Evolutionary conservation across 768 basidiomycete genomes (phyloP), one percentile per base, ranked within the genome.

Genomic region (Dacryopinax spathularia): DNA sequence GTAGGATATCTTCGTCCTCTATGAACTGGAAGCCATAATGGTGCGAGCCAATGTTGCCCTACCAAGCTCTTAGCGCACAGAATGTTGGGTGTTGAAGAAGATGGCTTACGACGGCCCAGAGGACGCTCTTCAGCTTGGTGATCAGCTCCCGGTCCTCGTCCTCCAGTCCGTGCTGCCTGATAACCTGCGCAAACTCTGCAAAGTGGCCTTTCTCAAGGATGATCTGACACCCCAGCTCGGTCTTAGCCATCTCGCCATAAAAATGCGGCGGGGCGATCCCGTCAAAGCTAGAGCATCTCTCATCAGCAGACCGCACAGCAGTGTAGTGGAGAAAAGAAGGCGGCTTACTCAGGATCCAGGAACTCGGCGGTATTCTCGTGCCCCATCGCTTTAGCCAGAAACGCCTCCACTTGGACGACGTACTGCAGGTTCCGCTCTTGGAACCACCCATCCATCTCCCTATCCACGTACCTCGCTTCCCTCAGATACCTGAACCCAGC

Each of bases 161-260:
- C 73, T 97, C 95, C 60, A 87, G 79, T 20, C 86, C 87, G 72
- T 98, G 92, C 64, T 85, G 82, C 25, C 90, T 82, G 61, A 98
- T 89, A 69, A 95, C 89, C 64, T 90, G 85, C 0, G 91, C 86
- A 70, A 97, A 97, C 66, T 95, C 91, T 4, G 81, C 71, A 69
- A 98, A 93, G 71, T 98, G 91, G 0, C 90, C 90, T 68, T 88
- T 92, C 64, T 94, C 92, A 64, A 86, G 84, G 37, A 99, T 76
- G 10, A 93, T 85, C 70, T 89, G 88, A 73, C 93, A 95, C 0
- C 96, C 96, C 60, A 94, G 85, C 63, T 89, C 88, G 2, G 96
- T 98, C 74, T 96, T 97, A 48, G 93, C 87, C 82, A 98, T 89
- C 74, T 97, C 95, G 22, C 95, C 95, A 69, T 97, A 95, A 74